Evolutionary conservation across 805 yeast genomes (phyloP).

Genomic region (Suhomyces sp.): DNA sequence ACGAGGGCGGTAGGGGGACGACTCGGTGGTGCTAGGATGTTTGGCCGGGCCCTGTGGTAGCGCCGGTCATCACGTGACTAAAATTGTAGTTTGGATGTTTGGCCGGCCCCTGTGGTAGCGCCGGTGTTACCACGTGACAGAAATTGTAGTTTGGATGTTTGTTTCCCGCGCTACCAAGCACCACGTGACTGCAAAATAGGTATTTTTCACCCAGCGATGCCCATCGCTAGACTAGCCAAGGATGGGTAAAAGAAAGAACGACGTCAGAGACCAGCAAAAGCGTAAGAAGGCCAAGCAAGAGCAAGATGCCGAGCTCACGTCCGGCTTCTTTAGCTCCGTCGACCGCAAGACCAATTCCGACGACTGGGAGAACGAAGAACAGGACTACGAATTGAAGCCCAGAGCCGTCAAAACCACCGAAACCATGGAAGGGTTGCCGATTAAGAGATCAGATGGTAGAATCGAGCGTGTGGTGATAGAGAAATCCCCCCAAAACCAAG

Average conservation of each 20-base stretch:
- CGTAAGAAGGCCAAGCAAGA: slow-evolving; percentile 38
- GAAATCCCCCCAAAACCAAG: slow-evolving; percentile 19
- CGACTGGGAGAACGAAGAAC: slow-evolving; percentile 71
- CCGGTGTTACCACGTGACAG: too few relatives aligned
- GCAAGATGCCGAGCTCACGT: slow-evolving; percentile 39
- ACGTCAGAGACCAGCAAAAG: slow-evolving; percentile 21
- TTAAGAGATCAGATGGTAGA: slow-evolving; percentile 66
- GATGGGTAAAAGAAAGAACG: slow-evolving; percentile 35
- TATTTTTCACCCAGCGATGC: neutral
- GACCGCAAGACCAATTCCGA: slow-evolving; percentile 14
- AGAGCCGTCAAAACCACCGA: slow-evolving; percentile 49
- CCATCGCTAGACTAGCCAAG: neutral
- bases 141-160: too few relatives aligned
- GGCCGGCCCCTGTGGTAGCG: too few relatives aligned
- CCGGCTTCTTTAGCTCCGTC: slow-evolving; percentile 30
- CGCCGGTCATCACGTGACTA: too few relatives aligned
- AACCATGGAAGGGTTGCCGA: slow-evolving; percentile 73
- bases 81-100: too few relatives aligned
- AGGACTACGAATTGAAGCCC: slow-evolving; percentile 74
- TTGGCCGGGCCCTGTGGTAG: too few relatives aligned
- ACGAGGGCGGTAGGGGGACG: neutral
- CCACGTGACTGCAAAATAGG: neutral
- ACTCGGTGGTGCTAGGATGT: neutral
- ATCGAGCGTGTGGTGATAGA: slow-evolving; percentile 62
- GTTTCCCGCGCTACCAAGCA: neutral